Evolutionary conservation across 495 filamentous ascomycete genomes (phyloP), one percentile per base, ranked within the genome.

Genomic region (Hypoxylon intermedium): DNA sequence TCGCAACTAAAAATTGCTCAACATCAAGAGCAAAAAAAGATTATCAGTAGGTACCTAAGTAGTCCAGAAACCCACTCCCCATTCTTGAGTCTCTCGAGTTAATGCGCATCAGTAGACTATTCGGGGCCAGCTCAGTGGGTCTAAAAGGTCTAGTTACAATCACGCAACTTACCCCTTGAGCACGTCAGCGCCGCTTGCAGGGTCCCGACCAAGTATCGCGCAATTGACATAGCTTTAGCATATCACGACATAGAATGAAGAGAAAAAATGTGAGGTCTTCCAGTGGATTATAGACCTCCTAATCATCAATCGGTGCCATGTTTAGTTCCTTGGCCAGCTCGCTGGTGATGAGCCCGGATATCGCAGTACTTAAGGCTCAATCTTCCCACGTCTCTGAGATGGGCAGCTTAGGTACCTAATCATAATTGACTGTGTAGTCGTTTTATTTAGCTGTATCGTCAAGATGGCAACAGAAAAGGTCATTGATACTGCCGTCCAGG

Each of bases 161-260:
- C 53, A 63, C 60, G 60, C 60, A 63, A 63, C 48, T 51, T 57
- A 45, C 47, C 57, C 47, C 2, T 46, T 41, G 34, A 63, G 60
- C 53, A 63, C 60, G 59, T 63, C 59, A 63, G 41, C 47, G 33
- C 40, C 18, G 23, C 58, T 45, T 55, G 58, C 58, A 62, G 44
- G 51, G 45, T 23, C 13, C 28, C 15, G 45, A 42, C 40, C 30
- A 38, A 47, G 16, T 30, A 40, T 46, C 41, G 26, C 53, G 53
- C 19, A 63, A 63, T 41, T 47, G 43, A 2, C 12, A 21, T 12
- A 15, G 38, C 24, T 12, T 46, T 33, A 47, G 11, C 33, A 47
- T 21, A 46, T n/a, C n/a, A 18, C 11, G 33, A 54, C 2, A 49
- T 33, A 42, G n/a, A n/a, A 50, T 6, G 30, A 40, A 54, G 50